phyloP scores from a whole-genome alignment of 139 green algal genomes.

The Auxenochlorella pyrenoidosa region DNA sequence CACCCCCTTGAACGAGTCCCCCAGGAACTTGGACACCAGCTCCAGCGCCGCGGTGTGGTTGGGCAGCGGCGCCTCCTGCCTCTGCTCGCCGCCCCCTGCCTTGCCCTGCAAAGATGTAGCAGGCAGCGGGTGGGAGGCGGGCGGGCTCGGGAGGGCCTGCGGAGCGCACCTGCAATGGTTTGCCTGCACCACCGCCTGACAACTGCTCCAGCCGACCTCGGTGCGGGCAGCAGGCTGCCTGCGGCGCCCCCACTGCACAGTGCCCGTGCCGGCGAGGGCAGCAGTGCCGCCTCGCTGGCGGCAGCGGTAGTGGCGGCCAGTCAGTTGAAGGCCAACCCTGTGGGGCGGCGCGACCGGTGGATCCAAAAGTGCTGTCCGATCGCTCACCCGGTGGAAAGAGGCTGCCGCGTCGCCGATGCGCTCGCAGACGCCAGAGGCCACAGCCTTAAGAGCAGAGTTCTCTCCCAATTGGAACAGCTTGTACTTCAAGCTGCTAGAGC shows the following conservation, averaged over 20 bases:
- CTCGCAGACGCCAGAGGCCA: conserved; percentile 73
- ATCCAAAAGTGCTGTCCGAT: too few relatives aligned
- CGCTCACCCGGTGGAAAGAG: conserved; percentile 46
- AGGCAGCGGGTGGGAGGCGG: background rate
- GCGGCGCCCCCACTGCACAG: too few relatives aligned
- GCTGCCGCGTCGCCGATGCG: conserved; percentile 72
- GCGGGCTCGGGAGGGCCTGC: background rate
- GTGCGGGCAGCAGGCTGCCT: background rate
- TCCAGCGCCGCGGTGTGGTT: conserved; percentile 69
- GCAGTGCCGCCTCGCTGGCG: too few relatives aligned
- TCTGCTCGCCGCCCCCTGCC: background rate
- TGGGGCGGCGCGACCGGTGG: too few relatives aligned
- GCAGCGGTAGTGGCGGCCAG: too few relatives aligned
- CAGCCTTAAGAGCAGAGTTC: conserved; percentile 23
- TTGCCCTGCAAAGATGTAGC: conserved; percentile 5
- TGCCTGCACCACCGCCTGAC: background rate
- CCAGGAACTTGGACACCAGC: conserved; percentile 56
- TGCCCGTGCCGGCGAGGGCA: too few relatives aligned
- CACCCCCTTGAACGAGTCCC: background rate
- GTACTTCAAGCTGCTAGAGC: conserved; percentile 76
- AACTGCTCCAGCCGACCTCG: too few relatives aligned
- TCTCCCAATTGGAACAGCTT: conserved; percentile 64
- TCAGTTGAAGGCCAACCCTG: too few relatives aligned
- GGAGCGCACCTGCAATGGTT: background rate
- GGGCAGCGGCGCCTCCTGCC: conserved; percentile 26